Conservation (phyloP, 345 rosid genomes). For the Rhodamnia rubescens region DNA sequence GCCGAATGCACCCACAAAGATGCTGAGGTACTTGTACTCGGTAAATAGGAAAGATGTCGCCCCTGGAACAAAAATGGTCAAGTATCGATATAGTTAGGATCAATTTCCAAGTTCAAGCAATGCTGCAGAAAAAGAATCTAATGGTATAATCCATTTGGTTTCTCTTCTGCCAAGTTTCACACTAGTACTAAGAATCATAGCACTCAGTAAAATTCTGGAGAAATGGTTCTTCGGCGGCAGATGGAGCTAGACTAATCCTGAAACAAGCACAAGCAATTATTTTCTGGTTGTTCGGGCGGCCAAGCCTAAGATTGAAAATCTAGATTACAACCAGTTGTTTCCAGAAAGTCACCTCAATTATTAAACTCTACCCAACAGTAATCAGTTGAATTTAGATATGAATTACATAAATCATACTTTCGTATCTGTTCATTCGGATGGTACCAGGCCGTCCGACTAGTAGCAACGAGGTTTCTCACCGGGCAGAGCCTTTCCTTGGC, state of each 20-base stretch:
- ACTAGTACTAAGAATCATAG: not conserved
- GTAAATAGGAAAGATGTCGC: conserved; percentile 55
- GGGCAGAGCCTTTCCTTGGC: not conserved
- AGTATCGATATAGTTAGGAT: not conserved
- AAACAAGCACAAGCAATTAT: not conserved
- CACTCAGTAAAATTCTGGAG: not conserved
- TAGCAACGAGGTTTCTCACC: not conserved
- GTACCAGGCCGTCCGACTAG: not conserved
- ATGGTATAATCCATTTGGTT: not conserved
- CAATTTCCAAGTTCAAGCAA: not conserved
- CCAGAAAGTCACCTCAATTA: not conserved
- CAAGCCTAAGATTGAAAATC: not conserved
- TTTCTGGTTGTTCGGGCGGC: not conserved
- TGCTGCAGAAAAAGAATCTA: not conserved
- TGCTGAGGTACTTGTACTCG: conserved; percentile 41
- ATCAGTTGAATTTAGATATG: not conserved
- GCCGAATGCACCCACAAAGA: conserved; percentile 42
- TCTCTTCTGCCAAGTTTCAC: not conserved
- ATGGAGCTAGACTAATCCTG: not conserved
- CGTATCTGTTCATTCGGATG: not conserved
- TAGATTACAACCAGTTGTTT: not conserved
- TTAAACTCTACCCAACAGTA: not conserved
- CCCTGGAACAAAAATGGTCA: conserved; percentile 16
- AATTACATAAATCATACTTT: not conserved
- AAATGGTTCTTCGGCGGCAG: not conserved